Conservation (phyloP, 805 yeast genomes). For the Wickerhamomyces chaumierensis region DNA sequence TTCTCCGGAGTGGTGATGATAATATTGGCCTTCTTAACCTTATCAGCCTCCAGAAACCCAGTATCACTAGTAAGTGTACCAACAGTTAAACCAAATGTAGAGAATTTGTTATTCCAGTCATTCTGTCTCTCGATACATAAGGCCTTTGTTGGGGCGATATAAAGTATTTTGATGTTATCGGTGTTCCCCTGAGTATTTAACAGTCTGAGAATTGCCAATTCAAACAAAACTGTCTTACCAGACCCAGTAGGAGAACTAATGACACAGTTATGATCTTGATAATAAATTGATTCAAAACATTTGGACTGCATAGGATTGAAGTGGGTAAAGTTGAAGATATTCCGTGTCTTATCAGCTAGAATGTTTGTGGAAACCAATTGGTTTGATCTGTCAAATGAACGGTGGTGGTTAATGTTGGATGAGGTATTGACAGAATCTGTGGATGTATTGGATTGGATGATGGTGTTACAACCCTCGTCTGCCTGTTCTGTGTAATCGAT, state of each 20-base stretch:
- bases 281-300: slow-evolving; percentile 28
- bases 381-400: background rate
- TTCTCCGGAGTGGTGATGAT: slow-evolving; percentile 54
- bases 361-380: slow-evolving; percentile 8
- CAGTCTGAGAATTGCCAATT: slow-evolving; percentile 34
- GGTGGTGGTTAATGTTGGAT: slow-evolving; percentile 8
- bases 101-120: slow-evolving; percentile 35
- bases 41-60: slow-evolving; percentile 30
- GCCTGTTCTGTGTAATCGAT: background rate
- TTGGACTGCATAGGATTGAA: slow-evolving; percentile 43
- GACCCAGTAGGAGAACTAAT: slow-evolving; percentile 50
- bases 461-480: slow-evolving; percentile 2
- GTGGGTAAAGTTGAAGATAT: slow-evolving; percentile 22
- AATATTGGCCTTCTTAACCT: slow-evolving; percentile 35
- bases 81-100: slow-evolving; percentile 27
- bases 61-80: slow-evolving; percentile 49
- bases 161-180: slow-evolving; percentile 26
- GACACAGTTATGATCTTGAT: slow-evolving; percentile 28
- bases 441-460: background rate
- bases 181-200: slow-evolving; percentile 18
- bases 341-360: slow-evolving; percentile 27
- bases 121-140: slow-evolving; percentile 37
- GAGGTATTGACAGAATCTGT: background rate
- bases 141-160: slow-evolving; percentile 52
- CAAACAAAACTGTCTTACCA: slow-evolving; percentile 46